Base-by-base conservation (phyloP, 768 basidiomycete species). In the Kwoniella shandongensis region DNA sequence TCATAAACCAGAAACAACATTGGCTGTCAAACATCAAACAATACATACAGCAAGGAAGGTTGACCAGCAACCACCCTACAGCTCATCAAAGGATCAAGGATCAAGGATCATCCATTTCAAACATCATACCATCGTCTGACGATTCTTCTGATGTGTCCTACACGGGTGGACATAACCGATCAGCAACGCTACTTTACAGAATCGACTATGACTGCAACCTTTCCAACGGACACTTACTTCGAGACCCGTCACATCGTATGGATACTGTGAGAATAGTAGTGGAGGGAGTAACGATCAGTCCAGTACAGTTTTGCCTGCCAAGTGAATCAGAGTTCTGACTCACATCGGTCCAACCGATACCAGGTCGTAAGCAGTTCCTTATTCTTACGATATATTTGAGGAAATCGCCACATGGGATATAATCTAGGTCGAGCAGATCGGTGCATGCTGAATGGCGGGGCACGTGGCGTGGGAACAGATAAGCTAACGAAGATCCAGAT, bases 341-440 rank as follows among this genome's bases (percentile, higher is more conserved):
- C 26, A 65, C 63, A 65, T 65, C 63, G 39, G 42, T 18, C 59
- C 59, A 65, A 23, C 23, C 44, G 17, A 50, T 56, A 12, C 57
- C 44, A 2, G 63, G 63, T 44, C 48, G 25, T 7, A 65, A 29
- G 35, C 51, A 45, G 23, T 27, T 6, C 35, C 63, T 29, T 38
- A 65, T 65, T 20, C 63, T 49, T 26, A 61, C 59, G 48, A 65
- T 57, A 25, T 61, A 65, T 32, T 58, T 61, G 40, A 54, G 51
- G 55, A 44, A 51, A 25, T 51, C 56, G 25, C 44, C 56, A 48
- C 30, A 51, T n/a, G 48, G 48, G 20, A 40, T 41, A 30, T 26
- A 29, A 29, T 27, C 22, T n/a, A 42, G 39, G 4, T 15, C 25
- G 6, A 64, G 55, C 23, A 64, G 48, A 5, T 59, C 58, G 36